phyloP scores from a whole-genome alignment of 1,284 basidiomycete genomes.

The Moesziomyces globuligerus region DNA sequence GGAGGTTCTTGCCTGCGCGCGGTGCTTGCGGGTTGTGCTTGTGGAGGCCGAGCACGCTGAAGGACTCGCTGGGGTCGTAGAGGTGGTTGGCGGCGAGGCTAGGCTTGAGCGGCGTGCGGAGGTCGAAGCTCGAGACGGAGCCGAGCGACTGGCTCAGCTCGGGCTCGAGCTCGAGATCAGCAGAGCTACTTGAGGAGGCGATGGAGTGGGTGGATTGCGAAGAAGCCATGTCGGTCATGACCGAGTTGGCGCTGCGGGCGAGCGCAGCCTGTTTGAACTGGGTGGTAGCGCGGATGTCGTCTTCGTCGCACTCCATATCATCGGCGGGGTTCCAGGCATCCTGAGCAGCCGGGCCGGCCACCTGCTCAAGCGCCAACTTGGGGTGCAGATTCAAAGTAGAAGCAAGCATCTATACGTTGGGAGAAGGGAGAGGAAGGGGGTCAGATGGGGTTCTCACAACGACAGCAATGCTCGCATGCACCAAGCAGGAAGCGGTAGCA shows the following conservation, averaged over 20 bases:
- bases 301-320: slow-evolving; percentile 46
- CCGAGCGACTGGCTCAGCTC: slow-evolving; percentile 55
- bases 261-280: slow-evolving; percentile 8
- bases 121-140: slow-evolving; percentile 53
- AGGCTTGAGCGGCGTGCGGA: slow-evolving; percentile 52
- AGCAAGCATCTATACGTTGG: slow-evolving; percentile 28
- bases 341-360: slow-evolving; percentile 5
- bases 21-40: slow-evolving; percentile 13
- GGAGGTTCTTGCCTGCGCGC: slow-evolving; percentile 30
- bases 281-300: slow-evolving; percentile 18
- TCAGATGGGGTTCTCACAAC: slow-evolving; percentile 10
- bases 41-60: slow-evolving; percentile 34
- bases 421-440: neutral
- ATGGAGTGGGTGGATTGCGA: slow-evolving; percentile 45
- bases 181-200: slow-evolving; percentile 41
- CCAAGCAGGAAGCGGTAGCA: too few relatives aligned
- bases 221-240: slow-evolving; percentile 39
- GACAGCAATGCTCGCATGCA: neutral
- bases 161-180: slow-evolving; percentile 29
- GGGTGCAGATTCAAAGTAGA: slow-evolving; percentile 16
- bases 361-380: slow-evolving; percentile 21
- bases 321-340: slow-evolving; percentile 38
- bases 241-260: slow-evolving; percentile 4
- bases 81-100: slow-evolving; percentile 34
- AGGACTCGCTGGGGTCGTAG: slow-evolving; percentile 30